Base-by-base conservation (phyloP, 257 asterid species). In the Cinchona pubescens region DNA sequence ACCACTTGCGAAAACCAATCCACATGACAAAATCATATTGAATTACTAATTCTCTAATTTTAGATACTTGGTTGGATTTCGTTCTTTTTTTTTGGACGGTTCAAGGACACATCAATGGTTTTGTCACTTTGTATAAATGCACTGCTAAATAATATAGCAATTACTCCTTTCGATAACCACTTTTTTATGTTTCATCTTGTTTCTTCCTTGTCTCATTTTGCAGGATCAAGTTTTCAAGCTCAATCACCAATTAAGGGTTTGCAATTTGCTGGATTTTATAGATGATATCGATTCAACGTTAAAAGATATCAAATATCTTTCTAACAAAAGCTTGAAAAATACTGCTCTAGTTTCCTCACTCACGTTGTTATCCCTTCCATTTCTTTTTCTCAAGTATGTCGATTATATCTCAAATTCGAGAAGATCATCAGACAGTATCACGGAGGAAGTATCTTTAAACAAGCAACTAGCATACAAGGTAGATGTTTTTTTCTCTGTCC, bases 381-480 rank as follows among this genome's bases (percentile, higher is more conserved):
- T 90, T 83, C 61, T 90, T 72, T 82, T 90, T 80, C 80, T 89
- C 84, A 89, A 90, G 81, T 90, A 87, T 82, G 87, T 89, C 2
- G 89, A 88, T 74, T 84, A 86, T 75, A 77, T 88, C 70, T 92
- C 94, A 35, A 86, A 81, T 68, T 80, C 83, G 29, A 88, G 96
- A 79, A 90, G 86, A 81, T 81, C 75, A 32, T 68, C 73, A 5
- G 92, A 90, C 72, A 83, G 80, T 84, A 83, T 73, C 77, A 65
- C 87, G 13, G 97, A 92, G 79, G 92, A 88, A 81, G 83, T 87
- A 67, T 90, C 88, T 72, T 78, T 90, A 80, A 92, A 83, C 83
- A 92, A 92, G 87, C 88, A 85, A 88, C 86, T 92, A 51, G 96
- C 95, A 13, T 90, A 92, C 81, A 80, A 87, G 72, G 91, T 92